These are phyloP conservation scores for Plasmodium sp. DNA, from an alignment of 169 alveolate genomes.

Conservation along the genomic window DNA sequence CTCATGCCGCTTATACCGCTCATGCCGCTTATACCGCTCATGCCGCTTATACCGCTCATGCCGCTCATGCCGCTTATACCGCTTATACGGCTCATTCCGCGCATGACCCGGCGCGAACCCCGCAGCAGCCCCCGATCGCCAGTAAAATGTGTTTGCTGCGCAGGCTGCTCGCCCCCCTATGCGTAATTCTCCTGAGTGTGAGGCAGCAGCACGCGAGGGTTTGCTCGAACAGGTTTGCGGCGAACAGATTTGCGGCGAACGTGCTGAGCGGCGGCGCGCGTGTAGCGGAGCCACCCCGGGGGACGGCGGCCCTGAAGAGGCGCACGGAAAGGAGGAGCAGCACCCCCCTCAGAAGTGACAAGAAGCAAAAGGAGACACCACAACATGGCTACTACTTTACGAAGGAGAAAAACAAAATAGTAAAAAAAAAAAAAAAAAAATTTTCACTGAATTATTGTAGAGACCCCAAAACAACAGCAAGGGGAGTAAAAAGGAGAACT, in stretches of 20 bases:
- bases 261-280: background rate
- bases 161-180: background rate
- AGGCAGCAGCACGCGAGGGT: background rate
- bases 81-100: no score
- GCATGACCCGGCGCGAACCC: background rate
- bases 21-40: no score
- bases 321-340: background rate
- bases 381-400: slow-evolving; percentile 5
- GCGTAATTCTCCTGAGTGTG: background rate
- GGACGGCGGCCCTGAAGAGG: background rate
- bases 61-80: no score
- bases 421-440: slow-evolving; percentile 40
- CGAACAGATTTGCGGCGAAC: background rate
- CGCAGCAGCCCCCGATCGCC: background rate
- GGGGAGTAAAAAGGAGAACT: background rate
- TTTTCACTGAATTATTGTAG: slow-evolving; percentile 37
- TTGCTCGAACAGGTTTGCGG: background rate
- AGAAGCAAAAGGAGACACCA: background rate
- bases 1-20: no score
- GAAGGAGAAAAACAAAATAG: slow-evolving; percentile 25
- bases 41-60: no score
- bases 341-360: background rate
- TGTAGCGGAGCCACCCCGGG: background rate
- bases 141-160: background rate
- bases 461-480: background rate